Percentiles rank a stretch among this genome's conserved stretches.
phyloP scores from a whole-genome alignment of 768 basidiomycete genomes.

The Podaxis sp. region DNA sequence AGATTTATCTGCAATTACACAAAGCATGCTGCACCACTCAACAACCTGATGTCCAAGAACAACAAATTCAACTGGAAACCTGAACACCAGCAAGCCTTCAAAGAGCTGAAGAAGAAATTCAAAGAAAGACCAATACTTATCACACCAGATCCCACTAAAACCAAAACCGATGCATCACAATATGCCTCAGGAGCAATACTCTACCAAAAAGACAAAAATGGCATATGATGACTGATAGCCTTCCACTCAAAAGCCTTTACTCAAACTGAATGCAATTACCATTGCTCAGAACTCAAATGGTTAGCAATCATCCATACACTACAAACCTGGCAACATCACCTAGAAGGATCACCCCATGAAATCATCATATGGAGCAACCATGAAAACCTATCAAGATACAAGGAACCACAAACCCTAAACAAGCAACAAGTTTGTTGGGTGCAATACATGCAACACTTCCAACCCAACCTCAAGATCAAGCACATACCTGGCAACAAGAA shows the following conservation, averaged over 20 bases:
- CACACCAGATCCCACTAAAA: neutral
- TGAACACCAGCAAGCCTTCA: constrained; percentile 24
- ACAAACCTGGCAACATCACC: constrained; percentile 28
- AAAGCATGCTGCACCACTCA: neutral
- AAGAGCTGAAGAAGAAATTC: constrained; percentile 27
- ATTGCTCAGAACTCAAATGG: constrained; percentile 42
- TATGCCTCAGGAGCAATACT: too few species aligned
- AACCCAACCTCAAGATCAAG: neutral
- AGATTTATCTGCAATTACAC: neutral
- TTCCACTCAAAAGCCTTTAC: constrained; percentile 36
- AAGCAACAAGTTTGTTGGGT: neutral
- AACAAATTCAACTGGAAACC: constrained; percentile 27
- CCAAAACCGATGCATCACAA: constrained; percentile 33
- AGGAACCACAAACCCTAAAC: constrained; percentile 30
- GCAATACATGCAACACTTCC: neutral
- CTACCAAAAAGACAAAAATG: constrained; percentile 17
- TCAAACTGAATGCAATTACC: too few species aligned
- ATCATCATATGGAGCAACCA: constrained; percentile 35
- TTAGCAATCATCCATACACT: constrained; percentile 42
- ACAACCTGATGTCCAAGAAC: constrained; percentile 13
- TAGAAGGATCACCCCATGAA: constrained; percentile 20
- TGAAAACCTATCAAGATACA: constrained; percentile 44
- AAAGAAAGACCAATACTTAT: neutral
- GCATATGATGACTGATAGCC: constrained; percentile 34
- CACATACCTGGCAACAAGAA: neutral